Evolutionary conservation across 768 basidiomycete genomes (phyloP).

Genomic region (Gloeophyllum trabeum): DNA sequence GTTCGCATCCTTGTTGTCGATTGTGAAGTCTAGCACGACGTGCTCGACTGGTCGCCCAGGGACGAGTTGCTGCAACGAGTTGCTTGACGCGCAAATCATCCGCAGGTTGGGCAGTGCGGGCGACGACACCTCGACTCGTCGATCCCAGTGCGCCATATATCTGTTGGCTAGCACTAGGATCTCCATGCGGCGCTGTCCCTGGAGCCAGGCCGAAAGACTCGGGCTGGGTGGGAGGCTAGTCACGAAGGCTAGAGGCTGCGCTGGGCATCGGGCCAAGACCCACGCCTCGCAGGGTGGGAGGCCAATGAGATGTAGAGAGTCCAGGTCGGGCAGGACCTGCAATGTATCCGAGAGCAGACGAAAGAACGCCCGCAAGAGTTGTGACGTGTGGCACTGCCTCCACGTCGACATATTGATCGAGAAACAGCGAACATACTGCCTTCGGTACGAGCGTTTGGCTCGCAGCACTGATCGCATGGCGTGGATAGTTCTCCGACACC

Average conservation of each 20-base stretch:
- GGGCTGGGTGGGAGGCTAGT: background rate
- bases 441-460: background rate
- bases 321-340: background rate
- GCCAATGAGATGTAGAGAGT: background rate
- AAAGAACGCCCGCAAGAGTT: background rate
- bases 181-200: background rate
- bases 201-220: background rate
- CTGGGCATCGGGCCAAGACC: background rate
- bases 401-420: background rate
- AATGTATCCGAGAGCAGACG: background rate
- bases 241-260: background rate
- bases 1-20: background rate
- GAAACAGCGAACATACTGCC: background rate
- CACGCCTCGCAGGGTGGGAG: background rate
- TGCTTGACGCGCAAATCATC: background rate
- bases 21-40: background rate
- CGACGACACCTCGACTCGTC: background rate
- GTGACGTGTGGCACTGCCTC: background rate
- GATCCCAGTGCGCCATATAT: background rate
- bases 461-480: background rate
- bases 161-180: background rate
- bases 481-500: background rate
- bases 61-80: background rate
- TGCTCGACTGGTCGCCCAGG: background rate
- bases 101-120: background rate